Conservation (phyloP, 2,329 filamentous ascomycete genomes). For the Cladosporium oxysporum region DNA sequence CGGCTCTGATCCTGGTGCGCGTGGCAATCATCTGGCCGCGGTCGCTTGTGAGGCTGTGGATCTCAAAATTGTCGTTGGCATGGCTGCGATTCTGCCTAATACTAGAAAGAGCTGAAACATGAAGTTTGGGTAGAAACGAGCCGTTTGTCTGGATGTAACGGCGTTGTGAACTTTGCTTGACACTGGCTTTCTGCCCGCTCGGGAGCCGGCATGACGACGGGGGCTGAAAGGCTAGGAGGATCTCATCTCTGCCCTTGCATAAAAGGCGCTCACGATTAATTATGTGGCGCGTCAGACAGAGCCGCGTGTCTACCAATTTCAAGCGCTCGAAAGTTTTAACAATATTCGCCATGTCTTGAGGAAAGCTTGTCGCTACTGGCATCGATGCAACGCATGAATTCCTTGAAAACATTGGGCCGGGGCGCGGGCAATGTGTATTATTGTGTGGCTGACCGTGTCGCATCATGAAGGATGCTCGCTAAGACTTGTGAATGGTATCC, state of each 20-base stretch:
- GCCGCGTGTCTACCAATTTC: neutral
- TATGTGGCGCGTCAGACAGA: neutral
- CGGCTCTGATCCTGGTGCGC: neutral
- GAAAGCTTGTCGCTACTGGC: neutral
- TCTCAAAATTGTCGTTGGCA: neutral
- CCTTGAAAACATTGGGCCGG: neutral
- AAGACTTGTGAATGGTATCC: neutral
- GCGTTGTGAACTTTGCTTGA: slow-evolving; percentile 2
- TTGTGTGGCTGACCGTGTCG: neutral
- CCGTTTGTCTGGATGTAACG: neutral
- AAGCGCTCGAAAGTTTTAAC: neutral
- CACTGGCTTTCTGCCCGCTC: neutral
- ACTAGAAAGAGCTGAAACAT: neutral
- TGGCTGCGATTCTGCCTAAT: slow-evolving; percentile 1
- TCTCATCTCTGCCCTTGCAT: slow-evolving; percentile 13
- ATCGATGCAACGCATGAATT: neutral
- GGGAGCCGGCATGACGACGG: slow-evolving; percentile 4
- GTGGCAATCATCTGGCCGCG: neutral
- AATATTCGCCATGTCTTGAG: neutral
- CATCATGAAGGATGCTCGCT: neutral
- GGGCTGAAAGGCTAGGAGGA: slow-evolving; percentile 7
- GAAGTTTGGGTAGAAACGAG: neutral
- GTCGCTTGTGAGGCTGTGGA: neutral
- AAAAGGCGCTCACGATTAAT: neutral
- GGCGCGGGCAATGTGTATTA: neutral